Evolutionary conservation across 73 alveolate genomes (phyloP).

Genomic region (Urostyla sp.): DNA sequence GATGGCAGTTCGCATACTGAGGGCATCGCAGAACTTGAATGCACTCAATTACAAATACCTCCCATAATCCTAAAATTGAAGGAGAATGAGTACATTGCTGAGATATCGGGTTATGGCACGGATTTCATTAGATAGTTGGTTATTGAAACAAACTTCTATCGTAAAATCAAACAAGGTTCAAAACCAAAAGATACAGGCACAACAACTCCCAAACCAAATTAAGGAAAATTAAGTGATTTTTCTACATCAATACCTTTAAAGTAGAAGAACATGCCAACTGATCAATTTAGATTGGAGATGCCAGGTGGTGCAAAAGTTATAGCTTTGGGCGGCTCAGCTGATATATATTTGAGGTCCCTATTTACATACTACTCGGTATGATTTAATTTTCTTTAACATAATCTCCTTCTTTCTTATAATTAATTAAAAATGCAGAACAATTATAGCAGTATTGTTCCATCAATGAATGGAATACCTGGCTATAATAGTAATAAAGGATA

Average conservation of each 20-base stretch:
- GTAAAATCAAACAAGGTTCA: slow-evolving; percentile 40
- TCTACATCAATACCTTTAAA: too few relatives aligned
- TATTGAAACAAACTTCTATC: slow-evolving; percentile 49
- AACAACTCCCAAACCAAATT: not conserved
- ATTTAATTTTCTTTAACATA: not conserved
- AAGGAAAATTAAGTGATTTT: too few relatives aligned
- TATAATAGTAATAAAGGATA: not conserved
- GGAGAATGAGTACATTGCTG: slow-evolving; percentile 34
- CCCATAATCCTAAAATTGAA: slow-evolving; percentile 12
- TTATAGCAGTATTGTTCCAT: not conserved
- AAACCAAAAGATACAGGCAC: not conserved
- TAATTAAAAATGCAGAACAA: too few relatives aligned
- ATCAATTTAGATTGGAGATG: not conserved
- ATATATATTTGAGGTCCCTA: slow-evolving; percentile 25
- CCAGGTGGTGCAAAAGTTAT: slow-evolving; percentile 44
- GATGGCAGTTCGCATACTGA: slow-evolving; percentile 3
- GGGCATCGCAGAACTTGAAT: slow-evolving; percentile 17
- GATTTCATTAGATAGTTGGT: slow-evolving; percentile 14
- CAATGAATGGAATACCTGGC: not conserved
- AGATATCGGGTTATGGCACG: slow-evolving; percentile 17
- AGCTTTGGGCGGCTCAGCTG: slow-evolving; percentile 38
- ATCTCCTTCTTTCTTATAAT: too few relatives aligned
- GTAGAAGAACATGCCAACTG: not conserved
- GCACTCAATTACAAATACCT: slow-evolving; percentile 4
- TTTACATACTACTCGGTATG: slow-evolving; percentile 30